Conservation (phyloP, 1,284 basidiomycete genomes). For the Porogramme epimiltina region DNA sequence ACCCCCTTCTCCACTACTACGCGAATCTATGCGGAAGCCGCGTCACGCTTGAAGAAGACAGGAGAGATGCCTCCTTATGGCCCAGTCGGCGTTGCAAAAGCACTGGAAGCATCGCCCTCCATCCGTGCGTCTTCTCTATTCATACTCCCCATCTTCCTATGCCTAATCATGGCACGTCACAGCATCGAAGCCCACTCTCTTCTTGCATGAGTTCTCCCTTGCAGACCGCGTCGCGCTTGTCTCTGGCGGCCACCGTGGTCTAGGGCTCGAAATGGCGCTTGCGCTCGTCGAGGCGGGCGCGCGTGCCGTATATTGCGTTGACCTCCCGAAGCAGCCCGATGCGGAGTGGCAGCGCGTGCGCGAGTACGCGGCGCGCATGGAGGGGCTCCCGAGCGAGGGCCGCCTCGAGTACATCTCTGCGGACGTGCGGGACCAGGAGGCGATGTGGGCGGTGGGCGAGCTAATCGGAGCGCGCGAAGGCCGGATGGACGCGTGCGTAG, state of each 20-base stretch:
- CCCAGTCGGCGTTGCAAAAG: constrained; percentile 63
- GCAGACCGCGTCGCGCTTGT: constrained; percentile 76
- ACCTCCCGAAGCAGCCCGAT: constrained; percentile 66
- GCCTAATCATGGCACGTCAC: neutral
- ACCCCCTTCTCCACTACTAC: constrained; percentile 16
- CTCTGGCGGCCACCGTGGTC: constrained; percentile 78
- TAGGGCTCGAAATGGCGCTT: constrained; percentile 83
- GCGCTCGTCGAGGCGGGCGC: constrained; percentile 79
- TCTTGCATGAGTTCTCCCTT: constrained; percentile 73
- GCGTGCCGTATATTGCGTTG: constrained; percentile 75
- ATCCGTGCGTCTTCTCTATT: constrained; percentile 8
- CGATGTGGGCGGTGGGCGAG: constrained; percentile 55
- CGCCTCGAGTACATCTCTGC: constrained; percentile 67
- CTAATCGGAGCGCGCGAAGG: constrained; percentile 65
- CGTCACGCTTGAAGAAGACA: constrained; percentile 28
- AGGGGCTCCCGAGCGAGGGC: constrained; percentile 32
- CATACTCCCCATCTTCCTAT: too few relatives aligned
- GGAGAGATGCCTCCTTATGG: constrained; percentile 48
- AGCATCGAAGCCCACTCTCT: constrained; percentile 39
- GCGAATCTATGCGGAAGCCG: constrained; percentile 12
- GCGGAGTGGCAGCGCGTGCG: constrained; percentile 65
- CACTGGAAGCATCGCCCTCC: constrained; percentile 37
- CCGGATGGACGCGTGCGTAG: constrained; percentile 74
- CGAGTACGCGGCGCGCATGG: constrained; percentile 51
- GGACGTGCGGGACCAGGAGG: constrained; percentile 64